These are phyloP conservation scores for Aureobasidium uvarum DNA, from an alignment of 2,329 filamentous ascomycete genomes.

Conservation along the genomic window DNA sequence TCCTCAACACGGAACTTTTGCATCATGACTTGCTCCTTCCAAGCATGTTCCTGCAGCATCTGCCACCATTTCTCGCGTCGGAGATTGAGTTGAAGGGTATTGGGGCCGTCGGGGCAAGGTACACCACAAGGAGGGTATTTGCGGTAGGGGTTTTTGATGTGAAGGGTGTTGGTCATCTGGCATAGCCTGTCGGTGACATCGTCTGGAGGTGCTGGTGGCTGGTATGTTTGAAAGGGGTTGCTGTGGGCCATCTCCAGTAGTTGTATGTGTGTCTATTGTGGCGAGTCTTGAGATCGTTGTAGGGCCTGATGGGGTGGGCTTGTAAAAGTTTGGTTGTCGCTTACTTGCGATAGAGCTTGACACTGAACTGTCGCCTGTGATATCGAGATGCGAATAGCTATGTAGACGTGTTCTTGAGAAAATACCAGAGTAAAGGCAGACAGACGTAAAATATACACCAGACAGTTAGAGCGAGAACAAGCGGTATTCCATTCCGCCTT, in stretches of 20 bases:
- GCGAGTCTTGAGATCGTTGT: background rate
- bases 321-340: background rate
- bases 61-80: constrained; percentile 10
- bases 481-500: background rate
- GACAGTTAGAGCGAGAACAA: background rate
- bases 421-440: background rate
- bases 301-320: background rate
- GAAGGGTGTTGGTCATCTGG: background rate
- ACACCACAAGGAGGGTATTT: constrained; percentile 12
- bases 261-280: background rate
- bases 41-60: constrained; percentile 6
- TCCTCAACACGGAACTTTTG: background rate
- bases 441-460: background rate
- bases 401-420: background rate
- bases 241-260: background rate
- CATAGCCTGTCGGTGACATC: background rate
- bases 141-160: background rate
- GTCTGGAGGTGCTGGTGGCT: background rate
- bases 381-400: too few relatives aligned
- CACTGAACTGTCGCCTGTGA: background rate
- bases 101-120: background rate
- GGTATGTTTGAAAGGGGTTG: background rate
- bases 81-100: background rate
- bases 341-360: background rate
- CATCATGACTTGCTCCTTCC: constrained; percentile 4